phyloP scores from a whole-genome alignment of 805 yeast genomes.

The Metschnikowia dekortorum region DNA sequence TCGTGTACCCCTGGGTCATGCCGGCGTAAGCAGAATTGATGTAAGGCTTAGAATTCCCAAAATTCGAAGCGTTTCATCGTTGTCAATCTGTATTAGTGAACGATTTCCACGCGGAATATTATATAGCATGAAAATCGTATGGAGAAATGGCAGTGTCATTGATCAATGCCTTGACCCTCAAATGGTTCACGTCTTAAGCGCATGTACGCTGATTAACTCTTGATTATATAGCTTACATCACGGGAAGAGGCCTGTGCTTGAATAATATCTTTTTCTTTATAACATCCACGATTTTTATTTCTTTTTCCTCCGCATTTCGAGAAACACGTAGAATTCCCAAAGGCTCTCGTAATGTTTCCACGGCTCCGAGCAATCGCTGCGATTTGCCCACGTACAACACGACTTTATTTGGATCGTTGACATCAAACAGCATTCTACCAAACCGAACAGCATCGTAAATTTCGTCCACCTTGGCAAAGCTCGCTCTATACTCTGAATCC shows the following conservation, averaged over 20 bases:
- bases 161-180: too few species aligned
- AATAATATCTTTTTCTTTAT: conserved; percentile 57
- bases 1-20: background rate
- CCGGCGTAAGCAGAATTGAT: background rate
- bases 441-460: conserved; percentile 45
- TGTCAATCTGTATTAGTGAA: too few species aligned
- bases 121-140: too few species aligned
- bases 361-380: conserved; percentile 61
- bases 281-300: conserved; percentile 54
- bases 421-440: conserved; percentile 47
- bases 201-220: background rate
- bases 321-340: conserved; percentile 56
- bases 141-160: too few species aligned
- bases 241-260: conserved; percentile 68
- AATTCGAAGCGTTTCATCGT: too few species aligned
- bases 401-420: conserved; percentile 37
- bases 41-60: too few species aligned
- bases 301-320: conserved; percentile 17
- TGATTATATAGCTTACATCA: conserved; percentile 45
- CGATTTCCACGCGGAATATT: too few species aligned
- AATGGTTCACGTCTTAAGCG: background rate
- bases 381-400: conserved; percentile 63
- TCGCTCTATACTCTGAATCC: conserved; percentile 27
- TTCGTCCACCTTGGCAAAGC: conserved; percentile 32
- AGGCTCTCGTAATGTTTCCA: conserved; percentile 60